phyloP scores from a whole-genome alignment of 768 basidiomycete species.

The Fomitopsis serialis region DNA sequence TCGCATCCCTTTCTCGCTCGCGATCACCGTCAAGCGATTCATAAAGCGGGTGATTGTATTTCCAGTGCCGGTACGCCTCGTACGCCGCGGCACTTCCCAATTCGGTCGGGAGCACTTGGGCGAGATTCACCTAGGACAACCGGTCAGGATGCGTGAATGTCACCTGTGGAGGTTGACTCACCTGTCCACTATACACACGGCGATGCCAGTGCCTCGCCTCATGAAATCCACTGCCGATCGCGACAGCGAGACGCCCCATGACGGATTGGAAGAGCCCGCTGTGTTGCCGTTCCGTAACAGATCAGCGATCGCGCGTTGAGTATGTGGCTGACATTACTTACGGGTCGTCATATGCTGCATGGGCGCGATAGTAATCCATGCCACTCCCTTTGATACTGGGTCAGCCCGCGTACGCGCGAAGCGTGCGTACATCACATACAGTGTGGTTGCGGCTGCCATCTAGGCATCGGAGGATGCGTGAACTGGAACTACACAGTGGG shows the following conservation, averaged over 20 bases:
- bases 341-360: conserved; percentile 53
- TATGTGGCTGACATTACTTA: conserved; percentile 29
- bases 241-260: conserved; percentile 23
- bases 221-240: conserved; percentile 43
- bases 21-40: conserved; percentile 50
- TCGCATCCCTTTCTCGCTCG: conserved; percentile 59
- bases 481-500: conserved; percentile 24
- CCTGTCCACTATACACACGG: conserved; percentile 58
- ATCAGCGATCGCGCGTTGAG: background rate
- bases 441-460: conserved; percentile 42
- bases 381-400: conserved; percentile 45
- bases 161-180: conserved; percentile 21
- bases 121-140: conserved; percentile 41
- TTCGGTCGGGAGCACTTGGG: conserved; percentile 47
- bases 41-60: conserved; percentile 49
- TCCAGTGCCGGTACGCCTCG: conserved; percentile 68
- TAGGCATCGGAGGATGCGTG: conserved; percentile 27
- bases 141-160: background rate
- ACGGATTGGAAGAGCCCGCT: conserved; percentile 33
- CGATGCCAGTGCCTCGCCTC: conserved; percentile 66
- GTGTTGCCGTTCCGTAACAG: no score
- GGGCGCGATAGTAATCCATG: conserved; percentile 58
- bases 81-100: conserved; percentile 77
- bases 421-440: conserved; percentile 40
- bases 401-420: background rate